phyloP scores from a whole-genome alignment of 495 filamentous ascomycete genomes.

The Trichoderma asperelloides region DNA sequence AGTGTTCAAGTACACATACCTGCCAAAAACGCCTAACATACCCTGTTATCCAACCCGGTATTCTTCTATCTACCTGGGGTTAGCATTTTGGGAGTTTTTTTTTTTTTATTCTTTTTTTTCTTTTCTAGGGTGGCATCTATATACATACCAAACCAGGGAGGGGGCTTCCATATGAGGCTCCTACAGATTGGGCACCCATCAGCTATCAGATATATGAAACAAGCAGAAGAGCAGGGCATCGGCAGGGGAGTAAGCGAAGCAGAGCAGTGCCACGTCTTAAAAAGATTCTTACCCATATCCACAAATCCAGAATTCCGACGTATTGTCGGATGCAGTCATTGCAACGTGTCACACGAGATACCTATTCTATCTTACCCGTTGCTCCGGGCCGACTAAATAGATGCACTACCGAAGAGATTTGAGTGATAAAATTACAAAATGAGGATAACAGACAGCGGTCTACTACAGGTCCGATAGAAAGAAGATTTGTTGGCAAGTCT shows the following conservation, averaged over 20 bases:
- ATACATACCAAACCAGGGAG: conserved; percentile 77
- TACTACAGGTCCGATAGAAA: neutral
- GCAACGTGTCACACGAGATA: conserved; percentile 20
- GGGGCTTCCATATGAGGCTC: conserved; percentile 97
- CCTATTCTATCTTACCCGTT: neutral
- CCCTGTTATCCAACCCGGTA: conserved; percentile 86
- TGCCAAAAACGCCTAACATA: conserved; percentile 99
- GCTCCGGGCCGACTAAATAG: neutral
- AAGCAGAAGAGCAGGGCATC: conserved; percentile 11
- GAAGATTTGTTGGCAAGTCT: neutral
- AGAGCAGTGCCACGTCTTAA: neutral
- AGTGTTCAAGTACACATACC: conserved; percentile 39
- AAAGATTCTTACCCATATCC: conserved; percentile 62
- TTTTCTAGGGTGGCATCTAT: neutral
- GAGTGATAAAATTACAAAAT: neutral
- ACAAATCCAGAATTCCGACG: conserved; percentile 74
- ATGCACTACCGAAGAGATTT: neutral
- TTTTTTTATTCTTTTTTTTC: too few species aligned
- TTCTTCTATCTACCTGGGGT: conserved; percentile 53
- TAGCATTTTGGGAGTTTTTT: neutral
- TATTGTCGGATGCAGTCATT: conserved; percentile 2
- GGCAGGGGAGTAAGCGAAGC: neutral
- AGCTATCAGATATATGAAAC: neutral
- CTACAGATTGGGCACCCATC: conserved; percentile 36
- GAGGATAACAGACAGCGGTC: neutral